These are phyloP conservation scores for Cercophora scortea DNA, from an alignment of 495 filamentous ascomycete genomes.

Conservation along the genomic window DNA sequence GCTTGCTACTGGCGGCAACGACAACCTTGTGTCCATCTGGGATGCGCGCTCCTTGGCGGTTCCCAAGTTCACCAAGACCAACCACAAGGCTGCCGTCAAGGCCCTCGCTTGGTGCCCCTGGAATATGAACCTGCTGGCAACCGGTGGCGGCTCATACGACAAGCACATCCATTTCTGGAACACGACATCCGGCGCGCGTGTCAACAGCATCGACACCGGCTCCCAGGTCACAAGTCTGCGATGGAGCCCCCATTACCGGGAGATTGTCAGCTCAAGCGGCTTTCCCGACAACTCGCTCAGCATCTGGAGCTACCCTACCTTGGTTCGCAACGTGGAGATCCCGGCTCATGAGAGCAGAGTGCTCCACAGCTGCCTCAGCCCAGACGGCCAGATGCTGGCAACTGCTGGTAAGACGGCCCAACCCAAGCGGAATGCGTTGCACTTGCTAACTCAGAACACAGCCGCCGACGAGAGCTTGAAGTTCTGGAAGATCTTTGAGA, in stretches of 20 bases:
- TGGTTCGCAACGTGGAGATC: conserved; percentile 96
- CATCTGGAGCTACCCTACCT: conserved; percentile 96
- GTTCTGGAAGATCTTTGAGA: conserved; percentile 99
- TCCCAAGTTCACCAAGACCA: conserved; percentile 98
- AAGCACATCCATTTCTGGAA: conserved; percentile 99
- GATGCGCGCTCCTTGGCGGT: conserved; percentile 86
- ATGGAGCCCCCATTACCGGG: conserved; percentile 94
- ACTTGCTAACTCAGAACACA: conserved; percentile 13
- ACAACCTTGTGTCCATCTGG: conserved; percentile 98
- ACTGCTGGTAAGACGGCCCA: conserved; percentile 59
- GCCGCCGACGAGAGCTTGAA: conserved; percentile 95
- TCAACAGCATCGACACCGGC: conserved; percentile 98
- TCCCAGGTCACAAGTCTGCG: conserved; percentile 92
- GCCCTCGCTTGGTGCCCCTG: conserved; percentile 98
- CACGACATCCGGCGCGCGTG: conserved; percentile 88
- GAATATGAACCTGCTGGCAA: conserved; percentile 94
- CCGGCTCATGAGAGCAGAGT: conserved; percentile 98
- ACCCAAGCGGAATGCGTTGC: not conserved
- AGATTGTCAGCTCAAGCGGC: conserved; percentile 93
- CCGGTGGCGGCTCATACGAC: conserved; percentile 92
- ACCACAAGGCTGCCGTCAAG: conserved; percentile 97
- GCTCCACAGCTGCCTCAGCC: conserved; percentile 87
- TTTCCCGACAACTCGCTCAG: conserved; percentile 98
- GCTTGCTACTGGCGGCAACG: conserved; percentile 94
- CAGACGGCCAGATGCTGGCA: conserved; percentile 94